Evolutionary conservation across 2,329 filamentous ascomycete species (phyloP), one percentile per base, ranked within the genome.

Genomic region (Raffaelea ambrosiae): DNA sequence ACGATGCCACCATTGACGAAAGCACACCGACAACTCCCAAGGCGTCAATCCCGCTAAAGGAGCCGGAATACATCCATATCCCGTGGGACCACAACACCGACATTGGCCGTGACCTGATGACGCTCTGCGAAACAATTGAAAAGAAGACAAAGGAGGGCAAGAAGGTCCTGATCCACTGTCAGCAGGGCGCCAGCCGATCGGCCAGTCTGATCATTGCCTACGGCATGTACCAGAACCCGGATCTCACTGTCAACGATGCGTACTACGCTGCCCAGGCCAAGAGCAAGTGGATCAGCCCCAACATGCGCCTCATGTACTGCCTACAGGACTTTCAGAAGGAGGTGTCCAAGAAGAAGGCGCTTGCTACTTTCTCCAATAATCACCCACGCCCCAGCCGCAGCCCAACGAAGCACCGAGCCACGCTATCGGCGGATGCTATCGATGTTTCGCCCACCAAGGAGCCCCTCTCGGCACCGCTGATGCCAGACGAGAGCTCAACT

Each of bases 291-390:
- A 91, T 94, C 57, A 89, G 87, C 50, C 87, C 87, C 0, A 94
- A 94, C 63, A 94, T 94, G 88, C 87, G 87, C 55, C 72, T 94
- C 55, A 89, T 94, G 74, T 93, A 93, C 72, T 89, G 88, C 55
- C 69, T 94, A 43, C 86, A 90, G 62, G 86, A 91, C 59, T 91
- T 90, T 60, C 80, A 83, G 55, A 83, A 83, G 58, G 71, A 82
- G 43, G 62, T 83, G 3, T 65, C 72, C 1, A 74, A 71, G 58
- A 77, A 70, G 62, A 74, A 67, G 61, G 63, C 68, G 16, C 66
- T 63, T 23, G 69, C 74, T 52, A 64, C 76, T 55, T 61, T 75
- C 58, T 7, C 26, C 13, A 13, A 7, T 29, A 29, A 13, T 13
- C 66, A 72, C 63, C 70, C 66, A 22, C 69, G 71, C 33, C 66